A percentile compares a stretch with the other conserved stretches of the same genome.
phyloP scores from a whole-genome alignment of 2,329 filamentous ascomycete species.

The Trichoderma citrinoviride region DNA sequence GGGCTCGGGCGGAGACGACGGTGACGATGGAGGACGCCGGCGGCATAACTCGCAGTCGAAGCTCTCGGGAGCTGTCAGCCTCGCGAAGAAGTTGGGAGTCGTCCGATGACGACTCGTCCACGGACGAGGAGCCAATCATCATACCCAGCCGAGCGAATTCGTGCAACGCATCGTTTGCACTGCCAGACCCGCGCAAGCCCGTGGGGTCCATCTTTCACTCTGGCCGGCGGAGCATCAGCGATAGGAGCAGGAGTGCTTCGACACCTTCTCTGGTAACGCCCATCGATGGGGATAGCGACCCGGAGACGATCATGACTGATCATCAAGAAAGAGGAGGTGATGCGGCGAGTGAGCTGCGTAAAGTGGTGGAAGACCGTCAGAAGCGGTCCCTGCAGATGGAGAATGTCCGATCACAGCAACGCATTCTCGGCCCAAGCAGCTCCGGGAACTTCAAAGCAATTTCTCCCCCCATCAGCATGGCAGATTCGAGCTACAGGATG shows the following conservation, averaged over 20 bases:
- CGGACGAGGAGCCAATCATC: slow-evolving; percentile 63
- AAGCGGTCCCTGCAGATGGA: slow-evolving; percentile 39
- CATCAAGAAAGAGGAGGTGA: slow-evolving; percentile 47
- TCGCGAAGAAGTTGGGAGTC: slow-evolving; percentile 42
- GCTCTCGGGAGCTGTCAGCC: slow-evolving; percentile 32
- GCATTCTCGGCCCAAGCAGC: slow-evolving; percentile 32
- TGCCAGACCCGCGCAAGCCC: slow-evolving; percentile 53
- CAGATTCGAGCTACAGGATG: slow-evolving; percentile 45
- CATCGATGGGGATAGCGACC: slow-evolving; percentile 54
- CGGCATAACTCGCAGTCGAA: slow-evolving; percentile 31
- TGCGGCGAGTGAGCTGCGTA: slow-evolving; percentile 59
- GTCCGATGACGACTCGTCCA: slow-evolving; percentile 55
- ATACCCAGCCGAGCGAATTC: slow-evolving; percentile 58
- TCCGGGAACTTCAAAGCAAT: slow-evolving; percentile 37
- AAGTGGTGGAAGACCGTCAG: slow-evolving; percentile 53
- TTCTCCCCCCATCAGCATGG: slow-evolving; percentile 50
- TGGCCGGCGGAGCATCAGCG: slow-evolving; percentile 48
- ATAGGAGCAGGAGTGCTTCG: slow-evolving; percentile 46
- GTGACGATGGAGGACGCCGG: slow-evolving; percentile 39
- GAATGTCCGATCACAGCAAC: slow-evolving; percentile 36
- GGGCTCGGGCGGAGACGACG: slow-evolving; percentile 55
- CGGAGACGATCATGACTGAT: slow-evolving; percentile 56
- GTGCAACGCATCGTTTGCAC: slow-evolving; percentile 55
- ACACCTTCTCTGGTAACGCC: slow-evolving; percentile 35
- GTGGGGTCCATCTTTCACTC: slow-evolving; percentile 48